Percentiles rank a stretch among this genome's conserved stretches.
phyloP scores from a whole-genome alignment of 108 stramenopile genomes.

The Nitzschia sp. region DNA sequence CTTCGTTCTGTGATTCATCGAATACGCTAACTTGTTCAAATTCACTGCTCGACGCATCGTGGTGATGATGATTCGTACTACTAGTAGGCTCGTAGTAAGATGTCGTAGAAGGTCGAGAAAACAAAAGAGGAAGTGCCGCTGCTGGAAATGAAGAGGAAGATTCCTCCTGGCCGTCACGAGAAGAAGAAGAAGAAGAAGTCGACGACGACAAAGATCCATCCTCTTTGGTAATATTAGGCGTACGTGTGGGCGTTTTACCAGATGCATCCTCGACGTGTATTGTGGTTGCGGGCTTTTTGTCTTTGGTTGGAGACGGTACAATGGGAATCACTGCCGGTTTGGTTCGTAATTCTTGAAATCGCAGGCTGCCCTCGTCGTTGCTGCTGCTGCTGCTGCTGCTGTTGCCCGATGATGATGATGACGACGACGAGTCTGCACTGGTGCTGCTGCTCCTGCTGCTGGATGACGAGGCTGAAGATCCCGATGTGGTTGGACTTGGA shows the following conservation, averaged over 20 bases:
- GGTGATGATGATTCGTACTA: too few relatives aligned
- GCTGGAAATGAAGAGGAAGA: too few relatives aligned
- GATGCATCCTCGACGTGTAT: not conserved
- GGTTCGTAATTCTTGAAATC: not conserved
- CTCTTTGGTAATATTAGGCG: not conserved
- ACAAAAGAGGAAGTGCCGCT: too few relatives aligned
- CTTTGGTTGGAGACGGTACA: not conserved
- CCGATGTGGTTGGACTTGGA: not conserved
- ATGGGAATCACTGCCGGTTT: not conserved
- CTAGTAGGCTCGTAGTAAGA: too few relatives aligned
- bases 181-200: not conserved
- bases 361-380: not conserved
- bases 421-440: not conserved
- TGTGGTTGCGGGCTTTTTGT: not conserved
- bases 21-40: too few relatives aligned
- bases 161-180: not conserved
- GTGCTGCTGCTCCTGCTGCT: not conserved
- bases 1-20: too few relatives aligned
- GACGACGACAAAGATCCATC: too few relatives aligned
- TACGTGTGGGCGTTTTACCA: not conserved
- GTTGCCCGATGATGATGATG: not conserved
- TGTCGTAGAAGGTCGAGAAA: too few relatives aligned
- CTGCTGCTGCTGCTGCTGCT: not conserved
- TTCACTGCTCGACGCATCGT: too few relatives aligned
- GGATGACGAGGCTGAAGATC: not conserved